A percentile compares a stretch with the other conserved stretches of the same genome.
phyloP scores from a whole-genome alignment of 768 basidiomycete genomes.

The Mycena epipterygia region DNA sequence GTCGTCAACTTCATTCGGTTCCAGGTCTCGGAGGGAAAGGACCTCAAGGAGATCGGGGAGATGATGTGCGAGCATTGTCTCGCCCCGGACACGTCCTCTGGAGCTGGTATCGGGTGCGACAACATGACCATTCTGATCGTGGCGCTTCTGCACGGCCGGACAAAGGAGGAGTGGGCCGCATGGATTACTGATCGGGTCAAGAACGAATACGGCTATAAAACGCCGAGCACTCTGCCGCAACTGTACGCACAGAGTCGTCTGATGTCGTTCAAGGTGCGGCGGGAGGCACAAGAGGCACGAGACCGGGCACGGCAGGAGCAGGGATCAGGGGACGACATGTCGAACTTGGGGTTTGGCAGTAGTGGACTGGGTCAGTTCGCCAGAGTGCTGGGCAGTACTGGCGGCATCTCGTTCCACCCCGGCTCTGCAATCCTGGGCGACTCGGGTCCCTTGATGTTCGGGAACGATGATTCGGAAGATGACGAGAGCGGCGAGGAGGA shows the following conservation, averaged over 20 bases:
- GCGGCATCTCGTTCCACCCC: constrained; percentile 78
- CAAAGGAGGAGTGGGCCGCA: constrained; percentile 92
- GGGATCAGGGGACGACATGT: constrained; percentile 47
- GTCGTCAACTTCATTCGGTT: constrained; percentile 91
- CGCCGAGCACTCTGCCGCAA: constrained; percentile 82
- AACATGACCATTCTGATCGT: constrained; percentile 98
- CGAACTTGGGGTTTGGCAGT: constrained; percentile 46
- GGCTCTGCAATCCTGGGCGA: constrained; percentile 66
- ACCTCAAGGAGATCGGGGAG: constrained; percentile 88
- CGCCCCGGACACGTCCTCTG: constrained; percentile 92
- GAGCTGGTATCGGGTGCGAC: constrained; percentile 96
- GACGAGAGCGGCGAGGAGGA: constrained; percentile 70
- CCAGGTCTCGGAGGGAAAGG: constrained; percentile 82
- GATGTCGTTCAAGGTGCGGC: constrained; percentile 71
- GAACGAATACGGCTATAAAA: constrained; percentile 79
- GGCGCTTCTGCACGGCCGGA: constrained; percentile 87
- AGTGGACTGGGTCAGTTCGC: constrained; percentile 64
- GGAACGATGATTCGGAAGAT: constrained; percentile 73
- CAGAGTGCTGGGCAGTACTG: constrained; percentile 66
- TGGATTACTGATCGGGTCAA: constrained; percentile 92
- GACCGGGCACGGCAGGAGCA: constrained; percentile 51
- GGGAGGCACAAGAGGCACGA: constrained; percentile 68
- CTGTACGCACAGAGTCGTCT: constrained; percentile 79
- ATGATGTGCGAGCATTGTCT: constrained; percentile 93
- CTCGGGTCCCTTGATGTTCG: constrained; percentile 71